Evolutionary conservation across 2,329 filamentous ascomycete genomes (phyloP), one percentile per base, ranked within the genome.

Genomic region (Pseudofabraea citricarpa): DNA sequence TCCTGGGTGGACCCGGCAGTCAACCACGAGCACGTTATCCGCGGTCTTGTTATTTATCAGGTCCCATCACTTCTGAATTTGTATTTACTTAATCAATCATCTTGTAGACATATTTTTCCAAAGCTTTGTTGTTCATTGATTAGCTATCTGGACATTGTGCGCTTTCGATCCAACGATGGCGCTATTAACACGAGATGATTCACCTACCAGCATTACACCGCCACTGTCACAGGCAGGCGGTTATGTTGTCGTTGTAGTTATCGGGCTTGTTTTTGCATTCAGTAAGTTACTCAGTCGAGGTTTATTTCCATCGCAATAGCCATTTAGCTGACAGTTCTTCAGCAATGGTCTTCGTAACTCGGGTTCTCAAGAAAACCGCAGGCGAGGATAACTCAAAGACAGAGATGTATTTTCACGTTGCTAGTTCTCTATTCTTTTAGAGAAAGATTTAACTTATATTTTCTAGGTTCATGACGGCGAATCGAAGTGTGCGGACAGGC

Each of bases 381-480:
- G 70, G 70, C 1, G 73, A 77, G 47, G 72, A 76, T 37, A 76
- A 74, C 42, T 63, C 64, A 18, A 74, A 70, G 16, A 75, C 72
- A 0, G 74, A 77, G 54, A 76, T 74, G 70, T 66, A 56, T 15
- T 42, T 4, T 8, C 31, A 19, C 20, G 15, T 4, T n/a, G n/a
- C n/a, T n/a, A 32, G n/a, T 9, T 13, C 33, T 2, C 5, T 33
- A 2, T 19, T 4, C 26, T 8, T 4, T 23, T n/a, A n/a, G 26
- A 31, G 23, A 7, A 36, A 3, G 20, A 18, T 31, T 19, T 31
- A 13, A 32, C 29, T 20, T 39, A 31, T 2, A 38, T 12, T 2
- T 5, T 15, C 20, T 37, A 67, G 64, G 64, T 75, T 75, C 53
- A 75, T 75, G 67, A 73, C 70, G 0, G 73, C 73, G 1, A 75